A percentile compares a stretch with the other conserved stretches of the same genome.
Evolutionary conservation across 805 yeast species (phyloP).

Genomic region (Candida stauntonica): DNA sequence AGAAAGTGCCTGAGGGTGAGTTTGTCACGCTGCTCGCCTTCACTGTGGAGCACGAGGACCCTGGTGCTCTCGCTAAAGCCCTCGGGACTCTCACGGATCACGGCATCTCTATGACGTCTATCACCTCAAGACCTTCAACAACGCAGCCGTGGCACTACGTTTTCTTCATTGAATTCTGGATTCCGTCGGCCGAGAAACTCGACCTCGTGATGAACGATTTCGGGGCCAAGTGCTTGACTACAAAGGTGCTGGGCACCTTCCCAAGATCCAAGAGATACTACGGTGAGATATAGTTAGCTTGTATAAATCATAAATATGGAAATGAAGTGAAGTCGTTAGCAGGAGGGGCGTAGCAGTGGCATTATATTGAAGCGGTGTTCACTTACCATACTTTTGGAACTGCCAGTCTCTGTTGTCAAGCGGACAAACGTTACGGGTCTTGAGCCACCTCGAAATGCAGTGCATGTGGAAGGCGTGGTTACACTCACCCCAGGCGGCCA

Average conservation of each 20-base stretch:
- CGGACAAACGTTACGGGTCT: slow-evolving; percentile 94
- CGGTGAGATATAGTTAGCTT: slow-evolving; percentile 7
- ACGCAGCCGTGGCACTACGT: slow-evolving; percentile 72
- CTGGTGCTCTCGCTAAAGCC: slow-evolving; percentile 72
- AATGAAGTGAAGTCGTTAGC: background rate
- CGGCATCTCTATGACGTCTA: slow-evolving; percentile 61
- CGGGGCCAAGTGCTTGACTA: slow-evolving; percentile 39
- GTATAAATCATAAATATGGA: background rate
- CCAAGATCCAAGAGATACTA: slow-evolving; percentile 15
- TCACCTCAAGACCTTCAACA: slow-evolving; percentile 74
- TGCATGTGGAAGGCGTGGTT: slow-evolving; percentile 98
- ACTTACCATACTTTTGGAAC: slow-evolving; percentile 68
- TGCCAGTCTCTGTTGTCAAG: slow-evolving; percentile 92
- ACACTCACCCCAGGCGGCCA: slow-evolving; percentile 96
- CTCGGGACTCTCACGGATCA: slow-evolving; percentile 51
- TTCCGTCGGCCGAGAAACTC: slow-evolving; percentile 33
- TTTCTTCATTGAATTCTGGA: slow-evolving; percentile 71
- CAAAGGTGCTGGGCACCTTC: slow-evolving; percentile 40
- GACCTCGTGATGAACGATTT: slow-evolving; percentile 39
- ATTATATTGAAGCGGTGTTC: slow-evolving; percentile 9
- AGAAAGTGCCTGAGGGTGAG: background rate
- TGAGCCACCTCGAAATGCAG: slow-evolving; percentile 93
- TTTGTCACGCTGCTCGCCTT: slow-evolving; percentile 57
- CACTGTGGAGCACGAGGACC: slow-evolving; percentile 56
- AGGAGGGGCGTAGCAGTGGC: background rate